Conservation (phyloP, 441 rosid species). For the Mallotus repandus region DNA sequence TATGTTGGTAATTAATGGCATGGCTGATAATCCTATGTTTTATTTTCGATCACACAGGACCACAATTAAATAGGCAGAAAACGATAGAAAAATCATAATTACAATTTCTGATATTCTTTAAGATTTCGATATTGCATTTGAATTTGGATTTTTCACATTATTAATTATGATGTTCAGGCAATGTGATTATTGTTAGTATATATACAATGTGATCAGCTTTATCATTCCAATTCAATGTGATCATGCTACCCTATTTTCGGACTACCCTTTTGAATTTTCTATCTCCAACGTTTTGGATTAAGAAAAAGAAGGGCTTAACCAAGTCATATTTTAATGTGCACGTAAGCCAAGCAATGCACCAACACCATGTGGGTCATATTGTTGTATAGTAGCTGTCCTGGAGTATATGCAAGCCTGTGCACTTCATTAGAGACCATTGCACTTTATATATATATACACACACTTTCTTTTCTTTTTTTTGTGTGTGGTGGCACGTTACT, state of each 20-base stretch:
- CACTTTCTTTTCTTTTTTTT: not conserved
- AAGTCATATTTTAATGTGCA: not conserved
- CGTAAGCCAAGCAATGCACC: not conserved
- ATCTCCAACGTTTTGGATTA: not conserved
- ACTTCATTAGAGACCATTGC: slow-evolving; percentile 2
- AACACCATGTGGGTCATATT: slow-evolving; percentile 2
- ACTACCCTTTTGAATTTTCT: not conserved
- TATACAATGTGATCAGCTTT: no score
- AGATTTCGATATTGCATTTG: no score
- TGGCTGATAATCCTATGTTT: no score
- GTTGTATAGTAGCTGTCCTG: slow-evolving; percentile 19
- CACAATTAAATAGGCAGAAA: no score
- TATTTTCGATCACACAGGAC: no score
- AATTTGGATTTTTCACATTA: not conserved
- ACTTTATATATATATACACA: not conserved
- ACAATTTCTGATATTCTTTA: no score
- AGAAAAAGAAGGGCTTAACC: not conserved
- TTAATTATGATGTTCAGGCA: not conserved
- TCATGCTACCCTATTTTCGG: no score
- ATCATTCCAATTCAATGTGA: no score
- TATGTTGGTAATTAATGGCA: no score
- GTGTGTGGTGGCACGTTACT: slow-evolving; percentile 12
- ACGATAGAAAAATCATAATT: no score
- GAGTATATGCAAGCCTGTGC: slow-evolving; percentile 13
- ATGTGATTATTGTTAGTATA: no score